phyloP scores from a whole-genome alignment of 2,329 filamentous ascomycete species.

The Xylaria polymorpha region DNA sequence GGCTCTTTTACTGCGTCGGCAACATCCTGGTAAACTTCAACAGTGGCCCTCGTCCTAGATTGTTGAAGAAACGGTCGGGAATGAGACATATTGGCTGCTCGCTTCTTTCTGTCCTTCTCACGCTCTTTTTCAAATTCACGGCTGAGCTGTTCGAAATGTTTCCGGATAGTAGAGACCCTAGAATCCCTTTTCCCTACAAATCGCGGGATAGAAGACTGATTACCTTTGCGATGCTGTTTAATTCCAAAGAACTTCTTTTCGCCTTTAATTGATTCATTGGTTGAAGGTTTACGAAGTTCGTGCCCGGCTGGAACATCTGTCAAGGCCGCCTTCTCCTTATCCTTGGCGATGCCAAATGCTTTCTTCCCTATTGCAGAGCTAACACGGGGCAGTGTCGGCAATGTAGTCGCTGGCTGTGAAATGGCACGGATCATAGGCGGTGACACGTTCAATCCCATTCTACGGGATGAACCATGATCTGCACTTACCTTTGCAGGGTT shows the following conservation, averaged over 20 bases:
- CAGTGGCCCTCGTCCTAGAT: conserved; percentile 92
- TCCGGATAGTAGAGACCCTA: conserved; percentile 89
- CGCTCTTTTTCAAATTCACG: conserved; percentile 97
- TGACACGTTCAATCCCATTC: conserved; percentile 58
- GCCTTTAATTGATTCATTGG: conserved; percentile 58
- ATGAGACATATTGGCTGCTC: conserved; percentile 78
- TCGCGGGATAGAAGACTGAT: conserved; percentile 85
- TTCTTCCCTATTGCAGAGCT: conserved; percentile 60
- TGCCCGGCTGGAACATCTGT: conserved; percentile 45
- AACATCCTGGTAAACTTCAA: conserved; percentile 95
- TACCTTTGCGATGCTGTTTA: conserved; percentile 73
- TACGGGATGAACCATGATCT: conserved; percentile 58
- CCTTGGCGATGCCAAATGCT: conserved; percentile 48
- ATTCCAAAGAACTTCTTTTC: conserved; percentile 76
- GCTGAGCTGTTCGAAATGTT: conserved; percentile 96
- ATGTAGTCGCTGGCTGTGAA: conserved; percentile 59
- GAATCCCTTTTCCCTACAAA: conserved; percentile 82
- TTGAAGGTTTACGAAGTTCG: conserved; percentile 50
- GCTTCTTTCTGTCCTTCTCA: conserved; percentile 83
- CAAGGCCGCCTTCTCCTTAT: conserved; percentile 45
- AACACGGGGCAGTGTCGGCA: conserved; percentile 58
- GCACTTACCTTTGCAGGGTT: conserved; percentile 42
- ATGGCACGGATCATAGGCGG: conserved; percentile 65
- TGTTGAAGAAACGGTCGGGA: conserved; percentile 85
- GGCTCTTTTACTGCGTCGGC: conserved; percentile 90